Conservation (phyloP, 306 rosid species). For the Carpinus fangiana region DNA sequence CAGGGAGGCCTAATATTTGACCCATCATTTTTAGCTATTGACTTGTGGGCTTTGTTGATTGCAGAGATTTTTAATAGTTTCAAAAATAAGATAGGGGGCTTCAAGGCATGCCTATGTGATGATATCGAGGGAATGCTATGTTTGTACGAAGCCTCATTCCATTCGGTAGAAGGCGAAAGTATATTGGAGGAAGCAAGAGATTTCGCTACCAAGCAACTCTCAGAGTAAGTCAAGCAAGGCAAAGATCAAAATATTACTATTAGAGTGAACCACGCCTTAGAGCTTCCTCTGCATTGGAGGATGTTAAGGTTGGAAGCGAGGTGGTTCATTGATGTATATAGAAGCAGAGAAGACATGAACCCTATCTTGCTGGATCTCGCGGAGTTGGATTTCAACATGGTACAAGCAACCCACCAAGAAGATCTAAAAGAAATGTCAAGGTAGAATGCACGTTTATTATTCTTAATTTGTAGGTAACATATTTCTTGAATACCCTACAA, state of each 20-base stretch:
- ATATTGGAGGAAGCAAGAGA: background rate
- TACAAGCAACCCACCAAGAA: constrained; percentile 4
- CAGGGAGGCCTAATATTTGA: too few species aligned
- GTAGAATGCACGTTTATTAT: background rate
- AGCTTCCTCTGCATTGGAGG: constrained; percentile 29
- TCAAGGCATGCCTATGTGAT: background rate
- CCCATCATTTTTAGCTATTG: background rate
- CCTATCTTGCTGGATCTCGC: constrained; percentile 13
- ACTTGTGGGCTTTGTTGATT: background rate
- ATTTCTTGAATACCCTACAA: too few species aligned
- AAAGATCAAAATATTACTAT: background rate
- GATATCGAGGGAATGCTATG: constrained; percentile 17
- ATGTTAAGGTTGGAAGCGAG: constrained; percentile 14
- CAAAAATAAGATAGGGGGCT: background rate
- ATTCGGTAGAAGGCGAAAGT: constrained; percentile 10
- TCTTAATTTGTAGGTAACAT: too few species aligned
- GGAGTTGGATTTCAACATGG: constrained; percentile 6
- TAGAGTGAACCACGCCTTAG: constrained; percentile 14
- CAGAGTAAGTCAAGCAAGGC: background rate
- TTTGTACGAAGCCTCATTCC: constrained; percentile 18
- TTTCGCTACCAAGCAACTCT: background rate
- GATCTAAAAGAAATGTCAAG: constrained; percentile 13
- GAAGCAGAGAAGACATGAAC: background rate
- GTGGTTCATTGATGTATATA: constrained; percentile 29
- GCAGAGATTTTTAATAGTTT: constrained; percentile 17